Evolutionary conservation across 2,329 filamentous ascomycete genomes (phyloP).

Genomic region (Mycosphaerella arachidis): DNA sequence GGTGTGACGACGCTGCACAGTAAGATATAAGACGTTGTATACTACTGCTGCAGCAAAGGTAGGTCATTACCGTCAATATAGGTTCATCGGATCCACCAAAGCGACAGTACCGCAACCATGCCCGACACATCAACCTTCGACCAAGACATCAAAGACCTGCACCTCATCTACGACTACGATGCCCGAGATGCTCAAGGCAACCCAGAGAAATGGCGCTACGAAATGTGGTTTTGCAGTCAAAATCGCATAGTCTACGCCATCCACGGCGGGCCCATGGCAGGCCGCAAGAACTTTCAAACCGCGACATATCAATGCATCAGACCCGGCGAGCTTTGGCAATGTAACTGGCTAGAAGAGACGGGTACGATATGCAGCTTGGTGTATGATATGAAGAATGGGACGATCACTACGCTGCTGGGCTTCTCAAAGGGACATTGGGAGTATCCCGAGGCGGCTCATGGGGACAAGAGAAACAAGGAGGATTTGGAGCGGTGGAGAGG

Average conservation of each 20-base stretch:
- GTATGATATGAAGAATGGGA: conserved; percentile 50
- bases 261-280: conserved; percentile 57
- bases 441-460: conserved; percentile 47
- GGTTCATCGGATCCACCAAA: not conserved
- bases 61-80: not conserved
- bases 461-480: conserved; percentile 51
- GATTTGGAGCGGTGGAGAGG: conserved; percentile 52
- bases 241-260: conserved; percentile 54
- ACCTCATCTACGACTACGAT: conserved; percentile 56
- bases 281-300: conserved; percentile 51
- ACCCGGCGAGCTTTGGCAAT: conserved; percentile 56
- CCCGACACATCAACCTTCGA: conserved; percentile 37
- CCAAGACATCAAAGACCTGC: conserved; percentile 50
- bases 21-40: not conserved
- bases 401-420: conserved; percentile 50
- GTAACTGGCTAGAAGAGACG: conserved; percentile 59
- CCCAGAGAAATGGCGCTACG: conserved; percentile 57
- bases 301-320: conserved; percentile 56
- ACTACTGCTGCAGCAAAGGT: not conserved
- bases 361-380: conserved; percentile 54
- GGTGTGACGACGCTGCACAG: not conserved
- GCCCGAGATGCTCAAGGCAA: conserved; percentile 44
- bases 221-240: conserved; percentile 53
- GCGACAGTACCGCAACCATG: not conserved
- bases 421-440: conserved; percentile 56